Evolutionary conservation across 805 yeast genomes (phyloP), one percentile per base, ranked within the genome.

Genomic region (Candida jianshihensis): DNA sequence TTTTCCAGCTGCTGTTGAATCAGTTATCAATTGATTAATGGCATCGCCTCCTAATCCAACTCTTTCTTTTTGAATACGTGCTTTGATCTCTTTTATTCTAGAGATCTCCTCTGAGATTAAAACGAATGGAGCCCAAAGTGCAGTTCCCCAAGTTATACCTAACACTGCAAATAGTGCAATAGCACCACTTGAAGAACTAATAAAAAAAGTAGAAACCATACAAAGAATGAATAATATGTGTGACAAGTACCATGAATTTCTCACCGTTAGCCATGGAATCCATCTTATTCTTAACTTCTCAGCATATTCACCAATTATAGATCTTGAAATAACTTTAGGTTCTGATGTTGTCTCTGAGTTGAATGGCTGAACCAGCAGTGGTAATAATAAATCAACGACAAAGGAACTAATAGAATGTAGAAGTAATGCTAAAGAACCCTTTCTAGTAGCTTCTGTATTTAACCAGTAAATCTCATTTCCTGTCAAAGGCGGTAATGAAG

Each of bases 91-190:
- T 41, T 69, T 71, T 21, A 73, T 69, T 36, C 77, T 55, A 21
- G 76, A 62, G 14, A 73, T 61, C 42, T 74, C 80, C 46, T 74
- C 78, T 24, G 80, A 71, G 10, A 78, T 74, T 26, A 78, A 48
- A 1, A 75, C 76, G 53, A 75, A 78, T 6, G 84, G 84, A 3
- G 78, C 76, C 84, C 84, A 78, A 14, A 75, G 62, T 0, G 81
- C 78, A 40, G 64, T 64, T 1, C 83, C 82, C 84, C 84, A 78
- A 0, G 81, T 70, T 16, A 77, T 57, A 3, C 84, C 84, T 30
- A 75, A 51, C 13, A 75, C 46, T 0, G 66, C 76, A 44, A 77
- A 71, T 50, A 77, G 50, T 0, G 59, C 43, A 8, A 75, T 66
- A 1, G 78, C 81, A 11, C 52, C 58, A 1, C 36, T 36, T 6